Evolutionary conservation across 2,329 filamentous ascomycete species (phyloP).

Genomic region (Fusarium ambrosium): DNA sequence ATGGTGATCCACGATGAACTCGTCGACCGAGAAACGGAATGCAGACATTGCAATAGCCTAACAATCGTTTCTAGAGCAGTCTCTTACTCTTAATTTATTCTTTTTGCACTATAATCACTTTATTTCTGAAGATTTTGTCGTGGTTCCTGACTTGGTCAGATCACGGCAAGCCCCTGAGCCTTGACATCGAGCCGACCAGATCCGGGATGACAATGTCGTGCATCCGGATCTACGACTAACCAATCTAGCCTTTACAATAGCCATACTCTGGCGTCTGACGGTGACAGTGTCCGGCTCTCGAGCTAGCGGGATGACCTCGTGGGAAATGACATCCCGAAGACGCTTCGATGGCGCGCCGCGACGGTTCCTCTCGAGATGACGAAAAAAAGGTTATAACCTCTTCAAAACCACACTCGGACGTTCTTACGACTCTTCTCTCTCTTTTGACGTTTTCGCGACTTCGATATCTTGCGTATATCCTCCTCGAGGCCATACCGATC

Average conservation of each 20-base stretch:
- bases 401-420: not conserved
- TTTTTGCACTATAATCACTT: not conserved
- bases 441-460: not conserved
- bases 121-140: not conserved
- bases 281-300: constrained; percentile 1
- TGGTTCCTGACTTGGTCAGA: not conserved
- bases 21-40: not conserved
- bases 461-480: not conserved
- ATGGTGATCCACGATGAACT: not conserved
- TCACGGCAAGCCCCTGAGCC: constrained; percentile 1
- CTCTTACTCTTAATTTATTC: not conserved
- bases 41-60: not conserved
- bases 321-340: constrained; percentile 6
- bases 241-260: constrained; percentile 13
- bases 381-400: not conserved
- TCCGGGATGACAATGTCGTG: constrained; percentile 37
- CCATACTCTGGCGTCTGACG: constrained; percentile 25
- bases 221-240: constrained; percentile 28
- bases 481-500: not conserved
- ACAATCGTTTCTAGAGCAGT: not conserved
- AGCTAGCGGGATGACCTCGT: not conserved
- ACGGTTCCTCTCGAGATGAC: not conserved
- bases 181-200: constrained; percentile 8
- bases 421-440: not conserved
- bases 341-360: not conserved